Conservation (phyloP, 129 eudicot species). For the Daucus carota region DNA sequence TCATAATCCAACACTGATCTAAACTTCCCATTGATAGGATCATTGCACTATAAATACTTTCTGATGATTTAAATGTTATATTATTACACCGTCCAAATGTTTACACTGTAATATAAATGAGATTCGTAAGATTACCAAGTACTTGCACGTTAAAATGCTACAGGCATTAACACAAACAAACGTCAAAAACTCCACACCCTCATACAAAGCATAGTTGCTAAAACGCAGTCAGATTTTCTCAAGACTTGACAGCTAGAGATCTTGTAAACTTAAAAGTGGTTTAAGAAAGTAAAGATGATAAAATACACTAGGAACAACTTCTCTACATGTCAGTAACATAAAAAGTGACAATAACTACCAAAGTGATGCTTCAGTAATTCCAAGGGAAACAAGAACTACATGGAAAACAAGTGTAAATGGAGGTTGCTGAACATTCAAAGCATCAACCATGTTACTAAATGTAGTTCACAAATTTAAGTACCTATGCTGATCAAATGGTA, state of each 20-base stretch:
- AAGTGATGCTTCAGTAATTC: background rate
- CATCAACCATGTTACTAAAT: background rate
- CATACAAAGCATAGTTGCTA: background rate
- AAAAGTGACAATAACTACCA: background rate
- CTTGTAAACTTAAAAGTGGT: background rate
- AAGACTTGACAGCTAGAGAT: background rate
- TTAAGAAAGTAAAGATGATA: background rate
- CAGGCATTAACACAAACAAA: background rate
- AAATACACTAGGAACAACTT: background rate
- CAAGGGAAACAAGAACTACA: background rate
- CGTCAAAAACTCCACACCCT: background rate
- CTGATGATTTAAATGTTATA: background rate
- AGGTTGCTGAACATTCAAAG: background rate
- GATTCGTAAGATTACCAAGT: background rate
- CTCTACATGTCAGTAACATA: background rate
- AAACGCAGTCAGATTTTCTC: background rate
- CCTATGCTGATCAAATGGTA: background rate
- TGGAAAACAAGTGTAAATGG: background rate
- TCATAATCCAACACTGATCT: background rate
- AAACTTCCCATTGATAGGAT: background rate
- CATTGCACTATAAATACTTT: background rate
- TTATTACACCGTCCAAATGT: background rate
- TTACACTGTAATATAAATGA: background rate
- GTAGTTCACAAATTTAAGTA: background rate
- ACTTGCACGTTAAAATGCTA: background rate